Evolutionary conservation across 768 basidiomycete genomes (phyloP).

Genomic region (Suillus placidus): DNA sequence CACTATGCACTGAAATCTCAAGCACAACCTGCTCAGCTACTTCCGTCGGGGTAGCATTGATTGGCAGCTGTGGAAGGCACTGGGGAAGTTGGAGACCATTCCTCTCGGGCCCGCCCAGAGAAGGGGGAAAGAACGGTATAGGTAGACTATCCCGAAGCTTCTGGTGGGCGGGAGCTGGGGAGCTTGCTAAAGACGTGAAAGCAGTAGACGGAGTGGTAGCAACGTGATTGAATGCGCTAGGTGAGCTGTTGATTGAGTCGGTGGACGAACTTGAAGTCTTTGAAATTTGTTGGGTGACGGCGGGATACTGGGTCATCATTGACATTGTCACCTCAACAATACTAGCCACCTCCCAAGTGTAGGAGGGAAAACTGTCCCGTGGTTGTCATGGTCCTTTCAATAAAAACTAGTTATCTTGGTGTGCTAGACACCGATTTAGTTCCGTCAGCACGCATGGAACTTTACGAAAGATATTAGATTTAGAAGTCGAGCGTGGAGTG

Average conservation of each 20-base stretch:
- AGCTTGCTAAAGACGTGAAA: constrained; percentile 3
- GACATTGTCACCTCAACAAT: background rate
- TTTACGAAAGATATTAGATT: background rate
- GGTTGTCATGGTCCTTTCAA: background rate
- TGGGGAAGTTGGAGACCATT: constrained; percentile 24
- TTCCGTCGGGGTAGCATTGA: constrained; percentile 23
- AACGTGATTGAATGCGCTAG: constrained; percentile 4
- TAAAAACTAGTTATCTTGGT: background rate
- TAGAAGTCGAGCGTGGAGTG: background rate
- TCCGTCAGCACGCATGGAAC: background rate
- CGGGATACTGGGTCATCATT: background rate
- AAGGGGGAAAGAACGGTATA: constrained; percentile 20
- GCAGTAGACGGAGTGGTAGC: constrained; percentile 16
- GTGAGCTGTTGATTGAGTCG: constrained; percentile 3
- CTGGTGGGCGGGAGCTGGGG: constrained; percentile 4
- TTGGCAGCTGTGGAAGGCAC: constrained; percentile 25
- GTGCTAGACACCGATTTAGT: background rate
- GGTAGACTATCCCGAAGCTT: constrained; percentile 15
- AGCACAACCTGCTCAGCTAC: constrained; percentile 27
- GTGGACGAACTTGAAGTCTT: constrained; percentile 1
- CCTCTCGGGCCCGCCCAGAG: constrained; percentile 22
- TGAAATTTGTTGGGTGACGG: background rate
- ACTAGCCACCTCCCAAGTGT: background rate
- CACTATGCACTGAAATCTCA: background rate
- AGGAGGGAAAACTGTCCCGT: background rate